Evolutionary conservation across 495 filamentous ascomycete genomes (phyloP), one percentile per base, ranked within the genome.

Genomic region (Neurospora sp.): DNA sequence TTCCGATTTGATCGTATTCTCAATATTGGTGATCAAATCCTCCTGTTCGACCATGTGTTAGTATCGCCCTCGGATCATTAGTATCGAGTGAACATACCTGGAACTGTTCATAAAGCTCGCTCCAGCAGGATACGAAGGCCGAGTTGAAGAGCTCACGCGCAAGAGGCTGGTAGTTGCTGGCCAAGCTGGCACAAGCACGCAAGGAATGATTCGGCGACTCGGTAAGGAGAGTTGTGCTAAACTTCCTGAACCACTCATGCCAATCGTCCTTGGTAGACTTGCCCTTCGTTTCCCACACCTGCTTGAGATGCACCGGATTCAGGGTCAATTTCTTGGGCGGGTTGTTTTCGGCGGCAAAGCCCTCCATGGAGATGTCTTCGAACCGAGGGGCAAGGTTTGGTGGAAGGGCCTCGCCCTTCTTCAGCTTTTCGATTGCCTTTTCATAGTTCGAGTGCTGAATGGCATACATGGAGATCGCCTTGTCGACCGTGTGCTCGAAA

Each of bases 91-190:
- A 1, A 42, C 40, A 42, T 16, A 42, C 40, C 40, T 87, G 86
- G 77, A 96, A 98, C 72, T 94, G 92, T 70, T 96, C 93, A 79
- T 96, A 98, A 0, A 99, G 85, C 78, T 98, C 96, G 69, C 96
- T 96, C 94, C 96, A 99, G 81, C 96, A 99, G 1, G 96, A 98
- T 4, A 98, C 94, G 77, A 99, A 99, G 1, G 96, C 96, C 59
- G 94, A 94, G 78, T 99, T 99, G 85, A 99, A 99, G 8, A 99
- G 84, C 78, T 96, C 94, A 71, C 90, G 88, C n/a, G 96, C 93
- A 10, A 98, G 85, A 0, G 96, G 93, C 61, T 92, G 93, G 80
- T 98, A 97, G 27, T 95, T 90, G 74, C 92, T 92, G 6, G 94
- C 96, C 61, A 99, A 84, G 71, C 91, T 92, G 61, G 96, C 96